A percentile compares a stretch with the other conserved stretches of the same genome.
Evolutionary conservation across 805 yeast species (phyloP).

Genomic region (Candida nemodendra): DNA sequence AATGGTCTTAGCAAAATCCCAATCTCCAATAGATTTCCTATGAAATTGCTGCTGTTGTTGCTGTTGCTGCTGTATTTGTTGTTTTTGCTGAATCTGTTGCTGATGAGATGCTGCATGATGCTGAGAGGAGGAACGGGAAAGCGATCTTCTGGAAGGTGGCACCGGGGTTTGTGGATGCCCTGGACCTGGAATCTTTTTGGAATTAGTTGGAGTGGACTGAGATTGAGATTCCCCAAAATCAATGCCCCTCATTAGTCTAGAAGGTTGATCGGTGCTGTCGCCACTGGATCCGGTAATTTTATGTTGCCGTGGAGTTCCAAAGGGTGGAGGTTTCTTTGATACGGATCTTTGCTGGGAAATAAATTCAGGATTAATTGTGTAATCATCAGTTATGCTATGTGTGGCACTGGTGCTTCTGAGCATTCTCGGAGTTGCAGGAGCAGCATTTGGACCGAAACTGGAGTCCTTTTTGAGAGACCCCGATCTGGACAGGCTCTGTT

Average conservation of each 20-base stretch:
- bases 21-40: slow-evolving; percentile 88
- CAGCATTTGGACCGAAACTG: slow-evolving; percentile 32
- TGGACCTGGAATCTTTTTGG: slow-evolving; percentile 7
- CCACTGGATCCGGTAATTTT: slow-evolving; percentile 14
- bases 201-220: slow-evolving; percentile 12
- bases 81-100: slow-evolving; percentile 9
- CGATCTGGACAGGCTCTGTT: slow-evolving; percentile 19
- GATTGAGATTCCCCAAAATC: slow-evolving; percentile 19
- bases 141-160: slow-evolving; percentile 20
- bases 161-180: slow-evolving; percentile 13
- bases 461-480: slow-evolving; percentile 18
- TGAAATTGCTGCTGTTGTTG: slow-evolving; percentile 54
- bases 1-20: slow-evolving; percentile 92
- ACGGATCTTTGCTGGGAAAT: slow-evolving; percentile 17
- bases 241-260: slow-evolving; percentile 26
- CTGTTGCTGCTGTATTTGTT: slow-evolving; percentile 11
- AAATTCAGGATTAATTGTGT: slow-evolving; percentile 22
- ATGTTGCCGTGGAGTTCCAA: slow-evolving; percentile 18
- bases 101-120: slow-evolving; percentile 8
- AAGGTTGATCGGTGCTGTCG: slow-evolving; percentile 10
- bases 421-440: slow-evolving; percentile 72
- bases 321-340: slow-evolving; percentile 18
- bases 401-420: slow-evolving; percentile 50
- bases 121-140: slow-evolving; percentile 18
- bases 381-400: slow-evolving; percentile 24